Evolutionary conservation across 2,329 filamentous ascomycete genomes (phyloP).

Genomic region (Akanthomyces lecanii): DNA sequence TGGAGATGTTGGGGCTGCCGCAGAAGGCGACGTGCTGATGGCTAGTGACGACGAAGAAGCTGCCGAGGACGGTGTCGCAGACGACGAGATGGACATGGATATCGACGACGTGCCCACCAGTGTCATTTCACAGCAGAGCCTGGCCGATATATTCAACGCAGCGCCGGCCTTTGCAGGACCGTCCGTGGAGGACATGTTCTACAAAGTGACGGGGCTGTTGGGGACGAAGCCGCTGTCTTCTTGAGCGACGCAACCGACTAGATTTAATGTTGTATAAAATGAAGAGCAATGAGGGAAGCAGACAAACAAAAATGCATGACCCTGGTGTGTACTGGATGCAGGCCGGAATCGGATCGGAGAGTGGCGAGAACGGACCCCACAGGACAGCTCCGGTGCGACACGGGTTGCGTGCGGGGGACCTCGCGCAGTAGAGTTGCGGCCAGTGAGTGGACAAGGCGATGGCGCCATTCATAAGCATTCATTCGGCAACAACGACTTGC

Average conservation of each 20-base stretch:
- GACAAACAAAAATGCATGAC: conserved; percentile 17
- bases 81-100: conserved; percentile 42
- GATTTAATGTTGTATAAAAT: conserved; percentile 3
- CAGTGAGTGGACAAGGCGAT: conserved; percentile 14
- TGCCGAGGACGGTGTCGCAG: conserved; percentile 31
- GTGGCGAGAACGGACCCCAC: conserved; percentile 2
- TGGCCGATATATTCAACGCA: conserved; percentile 67
- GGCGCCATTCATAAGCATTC: conserved; percentile 16
- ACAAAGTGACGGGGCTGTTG: conserved; percentile 61
- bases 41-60: conserved; percentile 41
- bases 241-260: conserved; percentile 4
- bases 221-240: conserved; percentile 48
- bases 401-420: background rate
- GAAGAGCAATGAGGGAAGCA: background rate
- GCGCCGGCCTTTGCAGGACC: conserved; percentile 66
- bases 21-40: conserved; percentile 37
- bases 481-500: background rate
- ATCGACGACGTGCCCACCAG: conserved; percentile 50
- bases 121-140: conserved; percentile 63
- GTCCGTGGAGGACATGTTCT: conserved; percentile 71
- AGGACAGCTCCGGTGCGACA: background rate
- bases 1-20: conserved; percentile 26
- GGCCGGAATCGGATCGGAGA: conserved; percentile 2
- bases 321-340: background rate
- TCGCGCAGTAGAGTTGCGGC: conserved; percentile 10